phyloP scores from a whole-genome alignment of 2,329 filamentous ascomycete species.

The Fusarium sp. region DNA sequence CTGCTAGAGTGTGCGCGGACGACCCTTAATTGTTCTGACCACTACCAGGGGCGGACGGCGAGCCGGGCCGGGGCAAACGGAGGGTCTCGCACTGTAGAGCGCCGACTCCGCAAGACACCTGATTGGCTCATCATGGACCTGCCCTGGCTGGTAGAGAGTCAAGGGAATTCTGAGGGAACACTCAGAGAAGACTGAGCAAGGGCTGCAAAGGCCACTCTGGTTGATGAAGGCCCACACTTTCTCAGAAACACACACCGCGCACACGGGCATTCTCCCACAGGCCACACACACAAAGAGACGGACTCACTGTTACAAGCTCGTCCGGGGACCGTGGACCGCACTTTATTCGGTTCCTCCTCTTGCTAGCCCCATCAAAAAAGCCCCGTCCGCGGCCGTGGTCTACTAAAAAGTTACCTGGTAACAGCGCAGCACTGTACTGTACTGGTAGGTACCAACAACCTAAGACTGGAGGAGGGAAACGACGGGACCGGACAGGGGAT shows the following conservation, averaged over 20 bases:
- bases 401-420: not conserved
- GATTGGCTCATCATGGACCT: not conserved
- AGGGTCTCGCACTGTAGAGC: not conserved
- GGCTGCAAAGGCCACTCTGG: not conserved
- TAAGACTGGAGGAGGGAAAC: not conserved
- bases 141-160: not conserved
- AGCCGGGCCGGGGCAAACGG: not conserved
- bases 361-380: conserved; percentile 10
- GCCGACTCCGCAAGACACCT: not conserved
- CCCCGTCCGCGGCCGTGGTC: conserved; percentile 21
- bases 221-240: conserved; percentile 17
- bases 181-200: conserved; percentile 13
- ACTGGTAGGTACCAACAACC: not conserved
- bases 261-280: conserved; percentile 8
- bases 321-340: conserved; percentile 5
- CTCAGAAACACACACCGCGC: conserved; percentile 7
- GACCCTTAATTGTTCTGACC: conserved; percentile 4
- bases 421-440: not conserved
- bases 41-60: not conserved
- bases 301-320: conserved; percentile 7
- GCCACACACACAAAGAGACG: not conserved
- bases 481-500: conserved; percentile 49
- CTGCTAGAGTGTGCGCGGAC: conserved; percentile 2
- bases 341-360: conserved; percentile 7
- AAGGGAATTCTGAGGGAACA: conserved; percentile 7